These are phyloP conservation scores for Picea abies DNA, from an alignment of 83 land plant genomes.

Conservation along the genomic window DNA sequence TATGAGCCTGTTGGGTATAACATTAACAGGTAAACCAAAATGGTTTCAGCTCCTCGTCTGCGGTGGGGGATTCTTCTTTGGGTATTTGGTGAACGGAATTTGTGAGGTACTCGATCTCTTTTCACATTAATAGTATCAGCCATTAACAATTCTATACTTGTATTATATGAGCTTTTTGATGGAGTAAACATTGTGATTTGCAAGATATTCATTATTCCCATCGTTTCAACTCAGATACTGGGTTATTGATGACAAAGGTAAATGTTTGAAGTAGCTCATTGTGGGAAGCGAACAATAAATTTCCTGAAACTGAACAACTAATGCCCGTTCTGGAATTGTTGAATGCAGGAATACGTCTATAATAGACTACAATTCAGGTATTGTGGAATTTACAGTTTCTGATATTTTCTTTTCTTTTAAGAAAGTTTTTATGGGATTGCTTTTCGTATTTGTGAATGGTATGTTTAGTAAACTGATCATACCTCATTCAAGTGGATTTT, in stretches of 20 bases:
- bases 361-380: slow-evolving; percentile 90
- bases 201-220: background rate
- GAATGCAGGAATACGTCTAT: slow-evolving; percentile 89
- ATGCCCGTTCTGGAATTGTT: background rate
- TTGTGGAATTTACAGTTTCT: no score
- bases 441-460: no score
- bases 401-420: no score
- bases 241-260: no score
- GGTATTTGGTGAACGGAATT: slow-evolving; percentile 51
- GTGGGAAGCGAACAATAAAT: no score
- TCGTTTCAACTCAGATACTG: background rate
- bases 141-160: no score
- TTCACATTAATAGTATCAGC: background rate
- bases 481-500: no score
- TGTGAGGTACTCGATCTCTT: slow-evolving; percentile 34
- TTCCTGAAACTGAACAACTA: background rate
- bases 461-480: no score
- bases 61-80: slow-evolving; percentile 54
- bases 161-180: no score
- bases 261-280: no score
- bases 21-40: slow-evolving; percentile 33
- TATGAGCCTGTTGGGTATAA: slow-evolving; percentile 36
- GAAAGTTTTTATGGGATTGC: no score
- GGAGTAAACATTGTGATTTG: background rate
- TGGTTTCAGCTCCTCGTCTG: slow-evolving; percentile 57